Base-by-base conservation (phyloP, 2,329 filamentous ascomycete genomes). In the Nectriaceae sp. region DNA sequence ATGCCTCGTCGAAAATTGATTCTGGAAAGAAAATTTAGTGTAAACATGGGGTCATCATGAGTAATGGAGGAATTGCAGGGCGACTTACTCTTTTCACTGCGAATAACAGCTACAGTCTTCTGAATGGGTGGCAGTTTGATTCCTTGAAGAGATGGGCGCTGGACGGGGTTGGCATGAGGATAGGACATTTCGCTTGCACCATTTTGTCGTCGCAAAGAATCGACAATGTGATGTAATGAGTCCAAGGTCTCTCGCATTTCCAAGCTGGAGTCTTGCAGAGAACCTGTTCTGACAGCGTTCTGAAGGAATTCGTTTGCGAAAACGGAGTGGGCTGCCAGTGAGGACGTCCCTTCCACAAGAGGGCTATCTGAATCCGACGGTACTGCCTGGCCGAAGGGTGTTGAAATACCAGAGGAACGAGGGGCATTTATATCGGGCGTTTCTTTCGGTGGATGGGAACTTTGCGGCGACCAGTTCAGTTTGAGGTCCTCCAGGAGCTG, bases 251-350 rank as follows among this genome's bases (percentile, higher is more conserved):
- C 67, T 4, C 62, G 60, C 55, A 71, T 54, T 50, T 70, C 65
- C 1, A 68, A 57, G 6, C 63, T 58, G 0, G 63, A 56, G 5
- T 57, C 61, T 20, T 60, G 57, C 1, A 65, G 43, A 10, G 63
- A 55, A n/a, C 52, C 60, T 20, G 62, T 59, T 11, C 57, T 60
- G 15, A 70, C 68, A 4, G 66, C 67, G 45, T 73, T 67, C 19
- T 70, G 64, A 3, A 75, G 57, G 37, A 77, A 73, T 41, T 76
- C 70, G 19, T 70, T 74, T 26, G 75, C 75, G 52, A 77, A 77
- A 11, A 67, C 69, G 2, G 74, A 73, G 46, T 77, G 74, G 2
- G 74, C 75, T 5, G 73, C 67, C 20, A 77, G 53, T 2, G 73
- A 76, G 3, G 73, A 75, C 49, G 73, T 71, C 6, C 74, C 74